These are phyloP conservation scores for Cicer judaicum DNA, from an alignment of 306 rosid genomes.

Conservation along the genomic window DNA sequence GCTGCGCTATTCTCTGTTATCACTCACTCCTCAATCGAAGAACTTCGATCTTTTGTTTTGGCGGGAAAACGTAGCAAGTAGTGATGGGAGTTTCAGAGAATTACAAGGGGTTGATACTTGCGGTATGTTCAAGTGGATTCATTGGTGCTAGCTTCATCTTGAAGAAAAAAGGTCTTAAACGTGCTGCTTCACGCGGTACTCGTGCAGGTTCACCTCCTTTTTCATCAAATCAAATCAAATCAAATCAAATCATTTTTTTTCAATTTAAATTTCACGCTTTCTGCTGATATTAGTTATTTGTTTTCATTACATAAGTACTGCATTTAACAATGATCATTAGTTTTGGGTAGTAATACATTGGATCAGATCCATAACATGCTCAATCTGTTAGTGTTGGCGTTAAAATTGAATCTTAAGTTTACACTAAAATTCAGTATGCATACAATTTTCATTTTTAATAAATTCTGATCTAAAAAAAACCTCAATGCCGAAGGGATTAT, in stretches of 20 bases:
- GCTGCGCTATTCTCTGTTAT: background rate
- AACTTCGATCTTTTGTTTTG: slow-evolving; percentile 27
- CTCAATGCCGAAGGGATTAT: no score
- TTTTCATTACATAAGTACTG: background rate
- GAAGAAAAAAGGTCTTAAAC: slow-evolving; percentile 96
- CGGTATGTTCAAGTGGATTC: slow-evolving; percentile 82
- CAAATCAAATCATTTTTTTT: background rate
- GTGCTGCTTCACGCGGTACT: slow-evolving; percentile 73
- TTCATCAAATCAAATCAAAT: background rate
- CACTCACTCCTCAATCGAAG: background rate
- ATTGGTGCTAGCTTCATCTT: slow-evolving; percentile 88
- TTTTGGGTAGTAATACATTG: background rate
- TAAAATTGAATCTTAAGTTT: background rate
- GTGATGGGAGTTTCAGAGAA: slow-evolving; percentile 72
- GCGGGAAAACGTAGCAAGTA: slow-evolving; percentile 45
- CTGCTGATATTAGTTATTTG: background rate
- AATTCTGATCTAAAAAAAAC: no score
- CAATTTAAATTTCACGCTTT: background rate
- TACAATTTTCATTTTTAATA: background rate
- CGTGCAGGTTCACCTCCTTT: slow-evolving; percentile 69
- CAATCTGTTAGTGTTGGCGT: background rate
- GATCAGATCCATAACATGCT: slow-evolving; percentile 31
- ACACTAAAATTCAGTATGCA: background rate
- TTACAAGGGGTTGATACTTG: slow-evolving; percentile 70
- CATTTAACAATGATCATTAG: background rate